Evolutionary conservation across 345 rosid genomes (phyloP), one percentile per base, ranked within the genome.

Genomic region (Eucalyptus curtisii): DNA sequence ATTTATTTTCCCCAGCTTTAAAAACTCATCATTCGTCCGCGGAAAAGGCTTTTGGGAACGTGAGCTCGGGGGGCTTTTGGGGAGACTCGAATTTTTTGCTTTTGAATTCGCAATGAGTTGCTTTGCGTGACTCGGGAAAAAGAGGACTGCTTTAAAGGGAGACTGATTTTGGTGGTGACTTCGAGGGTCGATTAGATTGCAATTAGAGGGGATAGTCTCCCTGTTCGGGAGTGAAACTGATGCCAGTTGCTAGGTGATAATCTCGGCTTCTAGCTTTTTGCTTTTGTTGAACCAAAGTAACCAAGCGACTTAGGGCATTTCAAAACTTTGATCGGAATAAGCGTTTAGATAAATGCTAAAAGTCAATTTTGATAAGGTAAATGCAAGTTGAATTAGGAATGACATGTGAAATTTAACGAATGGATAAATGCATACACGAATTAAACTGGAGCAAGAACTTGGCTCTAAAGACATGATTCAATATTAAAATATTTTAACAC

Each of bases 11-110:
- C 57, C 10, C 47, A 40, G 84, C 86, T 88, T 91, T 89, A 59
- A 89, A 68, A 82, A 24, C 88, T 84, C 88, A 90, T 89, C 57
- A 86, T 89, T 79, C 85, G 49, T 52, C 88, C 87, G 30, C 52
- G 80, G 47, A 57, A 66, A 87, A 82, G 10, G 42, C 42, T 44
- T 50, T 84, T 82, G 87, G 94, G 92, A 90, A 90, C 93, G 90
- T 88, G 93, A 92, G 90, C 71, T 90, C 49, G n/a, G 7, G 27
- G 82, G 82, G 82, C 82, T 40, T 76, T 76, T 20, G 61, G 89
- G 85, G 91, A 84, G 92, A 91, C 88, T 87, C 87, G 87, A 87
- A 79, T 64, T 68, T 55, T 9, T 76, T 22, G 82, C 82, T 76
- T 45, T 87, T 22, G 49, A 52, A 86, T 87, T 87, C 59, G 82